Conservation (phyloP, 176 grass and related monocot species). For the Tillandsia leiboldiana region DNA sequence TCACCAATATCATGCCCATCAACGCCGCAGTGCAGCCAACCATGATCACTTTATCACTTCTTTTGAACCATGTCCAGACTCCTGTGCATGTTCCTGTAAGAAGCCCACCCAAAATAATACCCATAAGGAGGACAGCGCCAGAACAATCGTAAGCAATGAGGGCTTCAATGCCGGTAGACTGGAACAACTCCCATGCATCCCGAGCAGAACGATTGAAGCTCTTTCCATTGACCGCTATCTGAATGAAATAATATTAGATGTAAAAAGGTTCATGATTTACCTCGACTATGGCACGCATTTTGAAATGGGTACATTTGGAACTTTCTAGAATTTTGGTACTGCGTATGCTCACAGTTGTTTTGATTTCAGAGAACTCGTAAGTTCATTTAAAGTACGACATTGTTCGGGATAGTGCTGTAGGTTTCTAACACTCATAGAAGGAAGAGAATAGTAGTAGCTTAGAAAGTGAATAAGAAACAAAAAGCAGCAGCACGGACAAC, state of each 20-base stretch:
- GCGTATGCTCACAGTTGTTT: no score
- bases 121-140: constrained; percentile 92
- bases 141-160: constrained; percentile 97
- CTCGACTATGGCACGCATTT: background rate
- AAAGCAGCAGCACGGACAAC: background rate
- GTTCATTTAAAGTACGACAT: no score
- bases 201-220: constrained; percentile 87
- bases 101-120: constrained; percentile 74
- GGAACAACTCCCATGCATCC: constrained; percentile 98
- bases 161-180: constrained; percentile 84
- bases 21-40: constrained; percentile 79
- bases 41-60: constrained; percentile 78
- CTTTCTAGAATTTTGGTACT: no score
- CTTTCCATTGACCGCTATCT: constrained; percentile 86
- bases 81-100: constrained; percentile 85
- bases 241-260: constrained; percentile 6
- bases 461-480: no score
- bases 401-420: no score
- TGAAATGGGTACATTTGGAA: no score
- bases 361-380: no score
- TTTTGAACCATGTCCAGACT: constrained; percentile 84
- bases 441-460: no score
- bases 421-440: no score
- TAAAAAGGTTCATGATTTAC: background rate
- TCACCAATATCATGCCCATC: constrained; percentile 98